Conservation (phyloP, 805 yeast genomes). For the Jamesozyma lodderae region DNA sequence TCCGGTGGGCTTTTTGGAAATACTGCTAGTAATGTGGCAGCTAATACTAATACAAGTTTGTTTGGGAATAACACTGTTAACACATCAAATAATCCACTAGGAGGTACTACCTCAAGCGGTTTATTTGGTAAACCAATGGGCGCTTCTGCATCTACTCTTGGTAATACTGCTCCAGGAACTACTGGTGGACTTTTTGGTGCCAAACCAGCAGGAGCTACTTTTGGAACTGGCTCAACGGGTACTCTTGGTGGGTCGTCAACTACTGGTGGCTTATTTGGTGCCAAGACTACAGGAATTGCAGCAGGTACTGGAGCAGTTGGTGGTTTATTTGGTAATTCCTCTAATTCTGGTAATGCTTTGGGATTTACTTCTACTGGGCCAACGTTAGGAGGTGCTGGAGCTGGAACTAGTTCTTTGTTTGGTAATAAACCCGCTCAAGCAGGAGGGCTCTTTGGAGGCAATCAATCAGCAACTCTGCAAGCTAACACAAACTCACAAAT, state of each 20-base stretch:
- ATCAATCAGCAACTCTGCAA: constrained; percentile 7
- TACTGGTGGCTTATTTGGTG: constrained; percentile 30
- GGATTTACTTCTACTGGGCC: neutral
- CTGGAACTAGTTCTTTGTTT: constrained; percentile 25
- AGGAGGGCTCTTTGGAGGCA: constrained; percentile 35
- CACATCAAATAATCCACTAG: neutral
- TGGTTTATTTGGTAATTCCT: constrained; percentile 29
- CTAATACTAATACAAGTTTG: constrained; percentile 8
- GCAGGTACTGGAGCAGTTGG: constrained; percentile 11
- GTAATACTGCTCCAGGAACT: neutral
- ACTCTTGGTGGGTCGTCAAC: constrained; percentile 3
- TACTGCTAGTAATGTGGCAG: constrained; percentile 1
- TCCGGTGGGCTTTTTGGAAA: constrained; percentile 17
- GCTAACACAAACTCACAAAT: neutral
- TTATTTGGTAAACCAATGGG: constrained; percentile 30
- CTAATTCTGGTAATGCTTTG: neutral
- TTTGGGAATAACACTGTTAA: constrained; percentile 7
- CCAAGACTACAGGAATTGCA: constrained; percentile 1
- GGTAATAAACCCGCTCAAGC: constrained; percentile 22
- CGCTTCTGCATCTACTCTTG: neutral
- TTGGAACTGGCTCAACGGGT: constrained; percentile 14
- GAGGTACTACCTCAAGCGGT: constrained; percentile 7
- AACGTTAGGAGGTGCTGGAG: constrained; percentile 15
- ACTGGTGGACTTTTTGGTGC: constrained; percentile 4
- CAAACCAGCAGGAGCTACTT: neutral